Percentiles rank a stretch among this genome's conserved stretches.
Evolutionary conservation across 352 stramenopile genomes (phyloP).

Genomic region (Phytophthora pluvialis): DNA sequence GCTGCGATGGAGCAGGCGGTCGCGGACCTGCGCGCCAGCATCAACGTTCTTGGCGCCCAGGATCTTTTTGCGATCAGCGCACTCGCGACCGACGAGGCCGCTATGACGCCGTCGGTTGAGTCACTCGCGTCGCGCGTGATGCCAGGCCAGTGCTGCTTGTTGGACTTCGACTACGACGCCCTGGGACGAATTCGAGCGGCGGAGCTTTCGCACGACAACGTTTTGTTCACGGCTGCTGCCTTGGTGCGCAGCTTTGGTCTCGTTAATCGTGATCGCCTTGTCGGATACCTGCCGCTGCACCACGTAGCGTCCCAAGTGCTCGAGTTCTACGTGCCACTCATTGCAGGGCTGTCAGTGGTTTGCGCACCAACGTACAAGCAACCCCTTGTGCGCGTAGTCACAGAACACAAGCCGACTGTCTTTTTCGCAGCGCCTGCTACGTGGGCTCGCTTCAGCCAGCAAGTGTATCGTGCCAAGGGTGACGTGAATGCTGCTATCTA

Average conservation of each 20-base stretch:
- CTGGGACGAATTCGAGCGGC: constrained; percentile 51
- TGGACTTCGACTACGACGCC: constrained; percentile 74
- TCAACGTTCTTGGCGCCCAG: constrained; percentile 55
- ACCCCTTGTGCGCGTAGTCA: constrained; percentile 62
- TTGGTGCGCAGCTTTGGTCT: constrained; percentile 69
- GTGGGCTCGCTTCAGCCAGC: constrained; percentile 68
- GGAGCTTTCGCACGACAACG: constrained; percentile 84
- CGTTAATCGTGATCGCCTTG: constrained; percentile 52
- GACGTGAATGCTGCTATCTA: constrained; percentile 76
- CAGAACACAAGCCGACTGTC: constrained; percentile 60
- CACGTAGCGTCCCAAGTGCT: constrained; percentile 75
- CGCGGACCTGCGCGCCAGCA: constrained; percentile 34
- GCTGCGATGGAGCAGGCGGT: constrained; percentile 19
- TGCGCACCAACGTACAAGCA: constrained; percentile 58
- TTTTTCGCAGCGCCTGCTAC: constrained; percentile 84
- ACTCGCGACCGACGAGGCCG: constrained; percentile 21
- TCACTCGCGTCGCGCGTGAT: constrained; percentile 34
- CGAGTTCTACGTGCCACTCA: constrained; percentile 76
- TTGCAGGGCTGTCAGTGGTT: constrained; percentile 65
- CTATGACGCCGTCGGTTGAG: constrained; percentile 38
- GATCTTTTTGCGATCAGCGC: constrained; percentile 46
- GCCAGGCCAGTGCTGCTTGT: constrained; percentile 54
- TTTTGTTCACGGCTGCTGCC: constrained; percentile 77
- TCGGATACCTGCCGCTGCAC: constrained; percentile 76
- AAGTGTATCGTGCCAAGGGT: constrained; percentile 79